Base-by-base conservation (phyloP, 345 rosid species). In the Populus davidiana region DNA sequence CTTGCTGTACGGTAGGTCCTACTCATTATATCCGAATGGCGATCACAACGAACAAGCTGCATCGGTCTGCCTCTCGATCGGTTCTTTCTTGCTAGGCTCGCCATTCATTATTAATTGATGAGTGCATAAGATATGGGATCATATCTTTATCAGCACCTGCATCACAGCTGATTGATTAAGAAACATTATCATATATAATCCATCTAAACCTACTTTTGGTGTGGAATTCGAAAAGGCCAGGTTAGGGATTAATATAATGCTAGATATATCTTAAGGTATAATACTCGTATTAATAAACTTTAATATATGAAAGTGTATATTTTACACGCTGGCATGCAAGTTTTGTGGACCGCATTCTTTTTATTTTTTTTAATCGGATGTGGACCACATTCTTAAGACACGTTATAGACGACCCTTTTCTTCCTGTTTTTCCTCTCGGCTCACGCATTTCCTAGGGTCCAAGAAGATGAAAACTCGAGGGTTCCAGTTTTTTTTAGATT, bases 251-350 rank as follows among this genome's bases (percentile, higher is more conserved):
- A 25, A 9, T 21, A 68, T 5, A 43, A 69, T 59, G 43, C 38
- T 23, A 39, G 61, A 18, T 16, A 77, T 25, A 69, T 77, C 27
- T 0, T 16, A 41, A 20, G 70, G 47, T 18, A 21, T 5, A 11
- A 20, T 20, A 65, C 39, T 17, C 17, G 1, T 13, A 63, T n/a
- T 63, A 27, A 63, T 5, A 63, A 63, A 27, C 67, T 63, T 33
- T 21, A 35, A 3, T 35, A 16, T 8, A 33, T 31, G 67, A 23
- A 54, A 76, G 56, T 33, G 36, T 33, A 5, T 38, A 75, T 38
- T 76, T n/a, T 68, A 78, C 82, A 76, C 70, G 80, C 77, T 78
- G 84, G 79, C 86, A 81, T 73, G 72, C 77, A 74, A 70, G 33
- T 61, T 10, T 13, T 11, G 72, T 63, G 83, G 83, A 52, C 73